Conservation (phyloP, 768 basidiomycete genomes). For the Mycena epipterygia region DNA sequence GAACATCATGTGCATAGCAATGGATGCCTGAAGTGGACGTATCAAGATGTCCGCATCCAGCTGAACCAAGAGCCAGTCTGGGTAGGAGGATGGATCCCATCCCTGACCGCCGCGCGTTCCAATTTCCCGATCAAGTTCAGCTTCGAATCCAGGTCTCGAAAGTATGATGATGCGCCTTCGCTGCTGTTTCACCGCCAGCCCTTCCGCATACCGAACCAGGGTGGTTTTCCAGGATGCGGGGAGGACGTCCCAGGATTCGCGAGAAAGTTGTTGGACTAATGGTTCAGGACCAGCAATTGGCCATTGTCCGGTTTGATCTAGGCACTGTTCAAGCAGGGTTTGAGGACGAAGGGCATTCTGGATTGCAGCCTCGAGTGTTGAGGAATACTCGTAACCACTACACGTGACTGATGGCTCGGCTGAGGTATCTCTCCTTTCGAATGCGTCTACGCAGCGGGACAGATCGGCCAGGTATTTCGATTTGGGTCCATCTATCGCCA, state of each 20-base stretch:
- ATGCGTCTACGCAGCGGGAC: slow-evolving; percentile 7
- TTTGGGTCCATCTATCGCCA: slow-evolving; percentile 1
- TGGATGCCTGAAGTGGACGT: slow-evolving; percentile 55
- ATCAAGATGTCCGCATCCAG: slow-evolving; percentile 53
- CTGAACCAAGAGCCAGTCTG: slow-evolving; percentile 63
- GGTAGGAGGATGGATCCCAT: slow-evolving; percentile 39
- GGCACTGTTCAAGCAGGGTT: background rate
- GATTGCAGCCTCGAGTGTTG: background rate
- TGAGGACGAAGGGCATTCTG: background rate
- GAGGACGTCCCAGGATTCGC: background rate
- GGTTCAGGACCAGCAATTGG: slow-evolving; percentile 5
- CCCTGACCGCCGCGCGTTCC: background rate
- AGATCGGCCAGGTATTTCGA: slow-evolving; percentile 7
- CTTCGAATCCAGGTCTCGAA: background rate
- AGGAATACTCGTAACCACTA: background rate
- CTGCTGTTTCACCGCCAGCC: background rate
- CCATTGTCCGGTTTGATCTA: slow-evolving; percentile 18
- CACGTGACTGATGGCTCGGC: background rate
- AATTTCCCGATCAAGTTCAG: background rate
- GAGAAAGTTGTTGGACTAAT: slow-evolving; percentile 14
- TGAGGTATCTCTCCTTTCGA: background rate
- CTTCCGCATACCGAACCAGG: slow-evolving; percentile 8
- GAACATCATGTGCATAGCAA: slow-evolving; percentile 45
- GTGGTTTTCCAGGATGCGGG: background rate
- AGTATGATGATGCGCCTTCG: background rate